Evolutionary conservation across 495 filamentous ascomycete species (phyloP), one percentile per base, ranked within the genome.

Genomic region (Trichocladium antarcticum): DNA sequence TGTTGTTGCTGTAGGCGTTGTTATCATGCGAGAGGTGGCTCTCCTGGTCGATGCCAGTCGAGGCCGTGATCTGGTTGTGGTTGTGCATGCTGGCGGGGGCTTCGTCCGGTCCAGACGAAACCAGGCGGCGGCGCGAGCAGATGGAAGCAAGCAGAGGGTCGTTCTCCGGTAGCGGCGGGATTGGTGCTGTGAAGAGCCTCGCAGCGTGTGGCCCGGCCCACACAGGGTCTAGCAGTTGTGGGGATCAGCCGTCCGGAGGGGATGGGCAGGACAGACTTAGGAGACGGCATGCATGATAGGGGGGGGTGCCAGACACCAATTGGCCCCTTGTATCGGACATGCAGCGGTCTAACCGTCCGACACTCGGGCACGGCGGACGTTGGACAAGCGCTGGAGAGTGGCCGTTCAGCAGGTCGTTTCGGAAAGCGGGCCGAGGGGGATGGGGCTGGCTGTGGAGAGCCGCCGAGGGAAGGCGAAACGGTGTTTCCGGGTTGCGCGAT

Each of bases 41-140:
- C 58, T 73, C 71, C 55, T 69, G 72, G 58, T 68, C 70, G 62
- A 72, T 66, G 56, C 64, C 68, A 50, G 63, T 66, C 50, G 69
- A 65, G 55, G 64, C 64, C 55, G 69, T 64, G 58, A 73, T 69
- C 47, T 67, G 67, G 60, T 73, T 72, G 60, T 67, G 67, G 60
- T 73, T 72, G 60, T 74, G 68, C 72, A 75, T 75, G 50, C 56
- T 70, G 61, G 49, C 53, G 41, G 49, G 57, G 57, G 50, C 50
- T 57, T 59, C 56, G 53, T 56, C 53, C 54, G 56, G 52, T 38
- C 49, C 45, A 52, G 44, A 50, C 50, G 44, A 60, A 58, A 62
- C 57, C 56, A 55, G 60, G 56, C 51, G 50, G 53, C 42, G 52
- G 56, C 54, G 57, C 50, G 57, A 56, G 49, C 44, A 63, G 57